These are phyloP conservation scores for Spergularia azorica DNA, from an alignment of 179 eudicot genomes.

Conservation along the genomic window DNA sequence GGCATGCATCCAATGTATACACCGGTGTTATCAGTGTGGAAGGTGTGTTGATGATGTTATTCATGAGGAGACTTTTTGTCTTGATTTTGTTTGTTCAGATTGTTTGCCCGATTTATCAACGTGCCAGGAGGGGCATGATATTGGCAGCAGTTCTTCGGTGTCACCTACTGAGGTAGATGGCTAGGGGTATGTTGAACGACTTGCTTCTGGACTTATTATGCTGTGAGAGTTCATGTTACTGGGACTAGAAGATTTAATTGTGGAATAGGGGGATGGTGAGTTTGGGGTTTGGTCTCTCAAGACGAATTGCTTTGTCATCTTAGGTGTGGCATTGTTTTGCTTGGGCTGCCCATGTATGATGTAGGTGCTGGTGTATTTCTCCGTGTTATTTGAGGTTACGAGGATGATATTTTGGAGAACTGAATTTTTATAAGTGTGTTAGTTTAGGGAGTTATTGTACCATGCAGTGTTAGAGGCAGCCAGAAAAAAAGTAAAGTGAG, in stretches of 20 bases:
- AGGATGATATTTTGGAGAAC: not conserved
- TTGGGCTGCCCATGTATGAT: not conserved
- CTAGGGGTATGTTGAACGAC: constrained; percentile 37
- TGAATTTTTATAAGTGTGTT: not conserved
- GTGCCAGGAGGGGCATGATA: constrained; percentile 33
- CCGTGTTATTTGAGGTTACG: not conserved
- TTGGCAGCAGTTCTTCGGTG: constrained; percentile 15
- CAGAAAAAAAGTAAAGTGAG: not conserved
- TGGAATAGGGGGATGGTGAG: not conserved
- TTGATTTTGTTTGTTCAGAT: constrained; percentile 60
- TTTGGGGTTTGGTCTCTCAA: constrained; percentile 2
- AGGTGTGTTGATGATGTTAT: constrained; percentile 59
- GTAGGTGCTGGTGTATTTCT: not conserved
- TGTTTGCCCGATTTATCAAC: constrained; percentile 42
- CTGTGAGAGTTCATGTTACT: not conserved
- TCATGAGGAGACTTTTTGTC: constrained; percentile 71
- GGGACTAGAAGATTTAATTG: not conserved
- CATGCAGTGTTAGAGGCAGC: not conserved
- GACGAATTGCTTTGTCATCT: not conserved
- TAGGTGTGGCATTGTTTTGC: constrained; percentile 3
- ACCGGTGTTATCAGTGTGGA: constrained; percentile 77
- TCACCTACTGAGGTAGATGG: constrained; percentile 15
- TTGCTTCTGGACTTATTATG: constrained; percentile 3
- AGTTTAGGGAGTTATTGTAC: constrained; percentile 11
- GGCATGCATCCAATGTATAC: constrained; percentile 75